phyloP scores from a whole-genome alignment of 148 eudicot species.

The Heliamphora exappendiculata region DNA sequence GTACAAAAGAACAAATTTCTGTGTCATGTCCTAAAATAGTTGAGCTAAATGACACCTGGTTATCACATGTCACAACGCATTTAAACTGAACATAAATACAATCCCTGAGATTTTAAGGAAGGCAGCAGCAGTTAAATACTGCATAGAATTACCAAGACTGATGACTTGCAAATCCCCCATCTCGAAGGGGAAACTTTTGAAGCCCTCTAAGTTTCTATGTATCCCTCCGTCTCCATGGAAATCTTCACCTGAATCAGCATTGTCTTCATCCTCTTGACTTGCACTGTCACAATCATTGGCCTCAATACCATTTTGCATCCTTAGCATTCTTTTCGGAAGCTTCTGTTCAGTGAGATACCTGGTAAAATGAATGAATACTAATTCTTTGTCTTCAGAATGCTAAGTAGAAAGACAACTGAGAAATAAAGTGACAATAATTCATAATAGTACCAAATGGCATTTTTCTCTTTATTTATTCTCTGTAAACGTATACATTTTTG shows the following conservation, averaged over 20 bases:
- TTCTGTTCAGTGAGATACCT: conserved; percentile 84
- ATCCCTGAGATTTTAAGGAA: background rate
- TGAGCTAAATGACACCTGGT: background rate
- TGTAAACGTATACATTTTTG: background rate
- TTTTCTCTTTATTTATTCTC: background rate
- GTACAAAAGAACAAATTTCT: background rate
- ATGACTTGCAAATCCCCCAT: conserved; percentile 44
- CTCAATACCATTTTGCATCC: conserved; percentile 39
- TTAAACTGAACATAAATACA: background rate
- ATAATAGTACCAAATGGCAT: background rate
- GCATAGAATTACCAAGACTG: conserved; percentile 38
- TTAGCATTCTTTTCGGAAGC: conserved; percentile 76
- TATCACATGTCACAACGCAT: background rate
- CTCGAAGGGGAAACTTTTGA: conserved; percentile 31
- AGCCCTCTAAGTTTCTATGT: conserved; percentile 24
- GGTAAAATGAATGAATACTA: conserved; percentile 14
- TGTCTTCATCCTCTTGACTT: conserved; percentile 33
- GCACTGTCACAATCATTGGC: conserved; percentile 26
- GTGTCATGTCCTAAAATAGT: background rate
- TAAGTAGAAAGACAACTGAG: background rate
- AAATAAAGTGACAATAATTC: background rate
- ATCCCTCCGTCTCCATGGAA: conserved; percentile 29
- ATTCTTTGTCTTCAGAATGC: background rate
- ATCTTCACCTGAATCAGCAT: conserved; percentile 34
- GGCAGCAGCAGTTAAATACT: background rate